These are phyloP conservation scores for Eremomyces bilateralis DNA, from an alignment of 495 filamentous ascomycete species.

Conservation along the genomic window DNA sequence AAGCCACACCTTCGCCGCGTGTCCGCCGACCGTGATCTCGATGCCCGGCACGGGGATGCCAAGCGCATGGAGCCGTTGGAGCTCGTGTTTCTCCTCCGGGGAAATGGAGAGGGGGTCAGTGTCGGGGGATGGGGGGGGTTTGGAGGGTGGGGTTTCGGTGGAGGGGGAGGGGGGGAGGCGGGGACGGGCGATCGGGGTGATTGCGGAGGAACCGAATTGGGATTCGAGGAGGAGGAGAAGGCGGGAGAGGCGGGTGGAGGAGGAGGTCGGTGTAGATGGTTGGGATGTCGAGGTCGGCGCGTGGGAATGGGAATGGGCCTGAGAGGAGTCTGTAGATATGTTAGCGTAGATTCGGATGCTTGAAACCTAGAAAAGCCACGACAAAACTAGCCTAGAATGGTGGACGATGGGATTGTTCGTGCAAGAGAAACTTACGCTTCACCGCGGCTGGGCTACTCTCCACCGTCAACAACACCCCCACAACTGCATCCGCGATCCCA, in stretches of 20 bases:
- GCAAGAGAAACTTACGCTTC: constrained; percentile 38
- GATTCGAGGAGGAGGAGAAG: constrained; percentile 92
- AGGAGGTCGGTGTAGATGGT: constrained; percentile 38
- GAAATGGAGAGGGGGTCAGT: constrained; percentile 20
- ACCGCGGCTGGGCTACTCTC: constrained; percentile 90
- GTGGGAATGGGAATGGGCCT: constrained; percentile 33
- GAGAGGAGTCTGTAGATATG: constrained; percentile 27
- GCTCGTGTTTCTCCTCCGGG: constrained; percentile 26
- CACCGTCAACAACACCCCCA: constrained; percentile 71
- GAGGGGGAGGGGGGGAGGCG: constrained; percentile 4
- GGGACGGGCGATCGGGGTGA: constrained; percentile 34
- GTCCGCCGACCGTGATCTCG: constrained; percentile 69
- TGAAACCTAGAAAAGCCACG: background rate
- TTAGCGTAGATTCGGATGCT: background rate
- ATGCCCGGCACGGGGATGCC: constrained; percentile 80
- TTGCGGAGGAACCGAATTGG: constrained; percentile 67
- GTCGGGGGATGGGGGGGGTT: constrained; percentile 11
- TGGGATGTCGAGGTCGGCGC: constrained; percentile 4
- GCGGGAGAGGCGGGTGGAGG: constrained; percentile 54
- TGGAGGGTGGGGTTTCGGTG: constrained; percentile 14
- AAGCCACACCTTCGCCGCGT: constrained; percentile 74
- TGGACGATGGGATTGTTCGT: background rate
- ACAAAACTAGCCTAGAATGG: too few species aligned
- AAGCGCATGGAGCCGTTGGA: constrained; percentile 48
- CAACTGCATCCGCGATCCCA: constrained; percentile 84